These are phyloP conservation scores for Cyberlindnera americana DNA, from an alignment of 805 yeast species.

Conservation along the genomic window DNA sequence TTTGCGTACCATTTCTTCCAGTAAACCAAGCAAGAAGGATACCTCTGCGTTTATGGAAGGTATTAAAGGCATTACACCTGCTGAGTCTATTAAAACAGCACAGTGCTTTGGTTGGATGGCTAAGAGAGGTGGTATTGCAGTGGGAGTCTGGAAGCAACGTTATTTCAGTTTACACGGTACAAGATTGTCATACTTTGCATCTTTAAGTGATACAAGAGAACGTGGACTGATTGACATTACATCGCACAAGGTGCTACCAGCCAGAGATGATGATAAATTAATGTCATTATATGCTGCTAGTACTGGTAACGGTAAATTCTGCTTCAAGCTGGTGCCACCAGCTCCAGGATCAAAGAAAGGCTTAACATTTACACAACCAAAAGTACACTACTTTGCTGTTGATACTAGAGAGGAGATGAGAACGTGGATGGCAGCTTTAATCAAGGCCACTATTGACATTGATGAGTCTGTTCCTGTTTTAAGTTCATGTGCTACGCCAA, in stretches of 20 bases:
- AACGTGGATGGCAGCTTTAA: constrained; percentile 89
- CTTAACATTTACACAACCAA: constrained; percentile 92
- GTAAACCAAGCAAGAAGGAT: constrained; percentile 51
- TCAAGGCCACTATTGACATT: constrained; percentile 93
- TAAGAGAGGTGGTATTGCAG: constrained; percentile 78
- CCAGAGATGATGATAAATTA: constrained; percentile 77
- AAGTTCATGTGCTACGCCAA: constrained; percentile 93
- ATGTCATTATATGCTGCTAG: constrained; percentile 88
- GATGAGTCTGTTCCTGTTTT: constrained; percentile 91
- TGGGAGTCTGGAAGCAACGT: constrained; percentile 90
- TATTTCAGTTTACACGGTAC: constrained; percentile 88
- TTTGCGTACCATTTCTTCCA: constrained; percentile 51
- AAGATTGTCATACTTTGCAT: constrained; percentile 80
- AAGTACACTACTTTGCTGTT: constrained; percentile 93
- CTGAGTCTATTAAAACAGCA: constrained; percentile 72
- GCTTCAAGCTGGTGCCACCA: constrained; percentile 93
- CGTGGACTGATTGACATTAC: constrained; percentile 94
- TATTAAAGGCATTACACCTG: constrained; percentile 68
- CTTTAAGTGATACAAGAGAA: constrained; percentile 75
- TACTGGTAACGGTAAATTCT: constrained; percentile 89
- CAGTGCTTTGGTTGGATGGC: constrained; percentile 94
- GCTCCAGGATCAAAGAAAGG: constrained; percentile 97
- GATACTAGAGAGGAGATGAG: constrained; percentile 90
- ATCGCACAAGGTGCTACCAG: constrained; percentile 86
- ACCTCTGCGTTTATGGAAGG: constrained; percentile 89